Conservation (phyloP, 768 basidiomycete species). For the Trametes cubensis region DNA sequence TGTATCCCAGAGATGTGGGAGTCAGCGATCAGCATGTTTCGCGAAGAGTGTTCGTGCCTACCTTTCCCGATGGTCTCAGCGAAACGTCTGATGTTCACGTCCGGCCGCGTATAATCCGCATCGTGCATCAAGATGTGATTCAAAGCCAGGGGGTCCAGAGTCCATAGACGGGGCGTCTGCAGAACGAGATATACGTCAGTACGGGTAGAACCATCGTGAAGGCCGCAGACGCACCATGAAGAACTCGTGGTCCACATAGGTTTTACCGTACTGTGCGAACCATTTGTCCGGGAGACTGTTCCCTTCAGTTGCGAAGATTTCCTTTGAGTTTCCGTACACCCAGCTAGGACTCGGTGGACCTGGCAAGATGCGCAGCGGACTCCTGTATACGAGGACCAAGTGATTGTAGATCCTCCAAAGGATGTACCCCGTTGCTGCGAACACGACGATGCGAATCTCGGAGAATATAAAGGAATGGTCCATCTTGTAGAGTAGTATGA, state of each 20-base stretch:
- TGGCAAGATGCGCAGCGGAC: conserved; percentile 49
- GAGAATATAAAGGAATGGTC: no score
- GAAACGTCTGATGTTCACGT: conserved; percentile 32
- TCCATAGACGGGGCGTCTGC: conserved; percentile 19
- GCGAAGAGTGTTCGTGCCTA: background rate
- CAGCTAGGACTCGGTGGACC: conserved; percentile 50
- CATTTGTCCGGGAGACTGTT: conserved; percentile 41
- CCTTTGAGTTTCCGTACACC: conserved; percentile 52
- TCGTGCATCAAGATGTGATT: conserved; percentile 64
- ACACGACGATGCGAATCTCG: background rate
- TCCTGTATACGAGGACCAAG: conserved; percentile 23
- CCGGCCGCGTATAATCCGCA: conserved; percentile 59
- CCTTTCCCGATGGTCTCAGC: background rate
- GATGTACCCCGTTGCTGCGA: background rate
- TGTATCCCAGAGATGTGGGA: background rate
- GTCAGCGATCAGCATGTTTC: no score
- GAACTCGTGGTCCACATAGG: conserved; percentile 45
- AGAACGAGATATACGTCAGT: background rate
- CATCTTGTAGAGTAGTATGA: no score
- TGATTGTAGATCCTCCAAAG: background rate
- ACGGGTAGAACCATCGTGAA: no score
- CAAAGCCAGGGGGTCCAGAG: conserved; percentile 60
- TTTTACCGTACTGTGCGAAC: conserved; percentile 50
- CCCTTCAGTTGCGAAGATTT: conserved; percentile 47
- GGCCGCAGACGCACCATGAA: conserved; percentile 43